phyloP scores from a whole-genome alignment of 352 stramenopile genomes.

The Pythium scleroteichum region DNA sequence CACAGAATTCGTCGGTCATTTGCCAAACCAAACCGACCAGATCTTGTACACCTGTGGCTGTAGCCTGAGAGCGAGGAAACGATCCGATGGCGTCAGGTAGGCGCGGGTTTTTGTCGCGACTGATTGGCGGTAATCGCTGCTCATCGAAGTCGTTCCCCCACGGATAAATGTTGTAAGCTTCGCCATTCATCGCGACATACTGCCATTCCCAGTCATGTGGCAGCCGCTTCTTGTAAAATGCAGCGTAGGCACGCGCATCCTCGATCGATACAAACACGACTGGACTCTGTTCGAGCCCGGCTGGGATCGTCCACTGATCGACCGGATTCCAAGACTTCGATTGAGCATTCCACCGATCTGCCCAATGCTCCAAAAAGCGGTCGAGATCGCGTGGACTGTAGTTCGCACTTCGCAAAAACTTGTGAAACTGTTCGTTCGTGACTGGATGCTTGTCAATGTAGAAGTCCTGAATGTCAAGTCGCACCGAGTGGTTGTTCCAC shows the following conservation, averaged over 20 bases:
- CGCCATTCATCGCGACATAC: conserved; percentile 76
- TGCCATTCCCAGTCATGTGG: conserved; percentile 88
- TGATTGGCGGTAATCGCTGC: conserved; percentile 26
- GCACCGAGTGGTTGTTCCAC: conserved; percentile 75
- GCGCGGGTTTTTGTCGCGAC: conserved; percentile 43
- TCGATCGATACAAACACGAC: conserved; percentile 83
- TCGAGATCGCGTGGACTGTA: conserved; percentile 58
- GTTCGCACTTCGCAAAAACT: conserved; percentile 54
- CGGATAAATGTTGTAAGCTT: conserved; percentile 55
- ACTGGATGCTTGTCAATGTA: conserved; percentile 72
- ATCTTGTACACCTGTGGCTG: conserved; percentile 60
- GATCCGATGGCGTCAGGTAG: conserved; percentile 50
- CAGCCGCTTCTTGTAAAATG: conserved; percentile 78
- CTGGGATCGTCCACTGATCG: conserved; percentile 48
- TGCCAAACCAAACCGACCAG: conserved; percentile 85
- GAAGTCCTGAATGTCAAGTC: conserved; percentile 70
- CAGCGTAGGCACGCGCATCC: no score
- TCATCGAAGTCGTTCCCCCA: conserved; percentile 49
- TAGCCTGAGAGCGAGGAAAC: conserved; percentile 46
- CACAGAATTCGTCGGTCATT: conserved; percentile 86
- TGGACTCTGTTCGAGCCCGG: conserved; percentile 47
- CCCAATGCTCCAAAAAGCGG: conserved; percentile 77
- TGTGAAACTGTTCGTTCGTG: conserved; percentile 68
- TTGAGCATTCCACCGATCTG: conserved; percentile 35
- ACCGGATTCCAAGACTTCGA: conserved; percentile 22